phyloP scores from a whole-genome alignment of 345 rosid genomes.

The Erysimum cheiranthoides region DNA sequence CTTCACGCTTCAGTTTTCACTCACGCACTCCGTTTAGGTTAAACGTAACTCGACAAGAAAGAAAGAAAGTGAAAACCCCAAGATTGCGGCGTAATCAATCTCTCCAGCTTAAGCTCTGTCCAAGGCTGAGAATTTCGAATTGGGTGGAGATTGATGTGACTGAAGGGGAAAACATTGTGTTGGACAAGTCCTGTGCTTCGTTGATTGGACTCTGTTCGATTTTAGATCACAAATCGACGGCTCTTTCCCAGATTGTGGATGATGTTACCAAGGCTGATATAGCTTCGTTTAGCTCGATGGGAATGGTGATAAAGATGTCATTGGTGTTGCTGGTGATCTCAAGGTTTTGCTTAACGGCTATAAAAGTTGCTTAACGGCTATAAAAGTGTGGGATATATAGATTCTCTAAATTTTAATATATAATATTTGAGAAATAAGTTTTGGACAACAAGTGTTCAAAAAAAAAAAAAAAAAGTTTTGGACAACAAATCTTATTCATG shows the following conservation, averaged over 20 bases:
- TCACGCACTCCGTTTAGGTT: too few relatives aligned
- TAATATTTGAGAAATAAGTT: too few relatives aligned
- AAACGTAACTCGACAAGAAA: too few relatives aligned
- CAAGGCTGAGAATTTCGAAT: background rate
- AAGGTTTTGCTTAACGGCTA: constrained; percentile 78
- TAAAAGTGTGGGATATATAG: too few relatives aligned
- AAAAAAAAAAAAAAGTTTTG: too few relatives aligned
- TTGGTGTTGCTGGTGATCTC: constrained; percentile 72
- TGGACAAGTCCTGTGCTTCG: constrained; percentile 50
- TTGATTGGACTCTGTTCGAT: constrained; percentile 61
- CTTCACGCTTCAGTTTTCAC: too few relatives aligned
- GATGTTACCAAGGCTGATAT: constrained; percentile 66
- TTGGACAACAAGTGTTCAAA: too few relatives aligned
- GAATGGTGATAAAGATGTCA: constrained; percentile 62
- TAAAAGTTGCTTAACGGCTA: constrained; percentile 51
- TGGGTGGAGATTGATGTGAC: constrained; percentile 50
- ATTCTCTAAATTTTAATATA: too few relatives aligned
- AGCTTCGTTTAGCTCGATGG: constrained; percentile 52
- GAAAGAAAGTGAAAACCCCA: too few relatives aligned
- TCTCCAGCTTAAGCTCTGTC: too few relatives aligned
- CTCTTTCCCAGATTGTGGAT: constrained; percentile 59
- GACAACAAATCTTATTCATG: too few relatives aligned
- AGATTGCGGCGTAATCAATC: too few relatives aligned
- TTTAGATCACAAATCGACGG: constrained; percentile 60
- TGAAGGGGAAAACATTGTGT: constrained; percentile 50